phyloP scores from a whole-genome alignment of 208 protist genomes.

The Plasmodiophora brassicae region DNA sequence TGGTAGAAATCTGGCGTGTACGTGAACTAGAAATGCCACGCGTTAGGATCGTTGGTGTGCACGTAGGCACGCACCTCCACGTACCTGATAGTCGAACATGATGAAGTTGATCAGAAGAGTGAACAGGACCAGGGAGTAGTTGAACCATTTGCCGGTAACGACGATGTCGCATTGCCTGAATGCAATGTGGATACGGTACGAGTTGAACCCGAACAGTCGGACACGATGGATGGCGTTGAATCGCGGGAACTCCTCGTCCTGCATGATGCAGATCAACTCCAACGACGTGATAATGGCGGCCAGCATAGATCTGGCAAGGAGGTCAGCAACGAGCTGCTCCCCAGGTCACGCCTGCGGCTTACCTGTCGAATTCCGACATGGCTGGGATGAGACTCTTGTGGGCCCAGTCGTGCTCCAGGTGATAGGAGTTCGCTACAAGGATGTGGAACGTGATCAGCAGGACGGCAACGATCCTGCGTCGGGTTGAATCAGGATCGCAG shows the following conservation, averaged over 20 bases:
- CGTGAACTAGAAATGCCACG: neutral
- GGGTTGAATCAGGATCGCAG: neutral
- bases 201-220: neutral
- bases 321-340: too few relatives aligned
- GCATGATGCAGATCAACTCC: neutral
- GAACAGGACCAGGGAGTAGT: neutral
- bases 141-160: conserved; percentile 29
- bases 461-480: neutral
- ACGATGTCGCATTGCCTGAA: neutral
- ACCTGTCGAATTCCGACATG: conserved; percentile 17
- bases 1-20: neutral
- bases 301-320: neutral
- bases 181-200: neutral
- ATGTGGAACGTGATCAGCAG: neutral
- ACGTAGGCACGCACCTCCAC: too few relatives aligned
- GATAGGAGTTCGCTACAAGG: neutral
- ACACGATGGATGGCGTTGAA: neutral
- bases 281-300: neutral
- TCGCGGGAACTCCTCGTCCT: neutral
- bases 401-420: neutral
- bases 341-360: too few relatives aligned
- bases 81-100: conserved; percentile 20
- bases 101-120: neutral
- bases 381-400: neutral
- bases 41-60: neutral